Evolutionary conservation across 257 asterid genomes (phyloP).

Genomic region (Henckelia pumila): DNA sequence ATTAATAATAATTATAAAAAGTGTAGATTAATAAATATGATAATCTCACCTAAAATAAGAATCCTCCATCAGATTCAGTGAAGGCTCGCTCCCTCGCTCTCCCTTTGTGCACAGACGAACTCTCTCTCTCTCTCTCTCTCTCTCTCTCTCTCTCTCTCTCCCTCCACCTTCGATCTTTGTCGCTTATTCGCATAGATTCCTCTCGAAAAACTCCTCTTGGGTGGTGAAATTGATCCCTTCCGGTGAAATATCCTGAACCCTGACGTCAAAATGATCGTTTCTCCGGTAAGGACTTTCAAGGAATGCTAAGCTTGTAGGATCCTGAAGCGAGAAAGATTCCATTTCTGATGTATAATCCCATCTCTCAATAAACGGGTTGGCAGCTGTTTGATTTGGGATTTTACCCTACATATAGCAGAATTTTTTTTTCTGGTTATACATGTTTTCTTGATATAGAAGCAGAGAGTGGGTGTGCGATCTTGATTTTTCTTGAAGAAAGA

Average conservation of each 20-base stretch:
- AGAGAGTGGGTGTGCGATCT: conserved; percentile 6
- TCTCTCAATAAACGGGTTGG: background rate
- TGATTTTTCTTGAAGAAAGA: conserved; percentile 11
- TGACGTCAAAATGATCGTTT: conserved; percentile 20
- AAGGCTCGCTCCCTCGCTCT: background rate
- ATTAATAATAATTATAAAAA: too few species aligned
- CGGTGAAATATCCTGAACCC: conserved; percentile 23
- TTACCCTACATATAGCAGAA: background rate
- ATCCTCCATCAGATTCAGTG: background rate
- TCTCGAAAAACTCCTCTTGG: background rate
- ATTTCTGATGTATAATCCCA: conserved; percentile 6
- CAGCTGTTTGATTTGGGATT: background rate
- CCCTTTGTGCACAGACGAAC: background rate
- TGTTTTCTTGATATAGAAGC: background rate
- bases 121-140: background rate
- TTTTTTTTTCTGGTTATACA: conserved; percentile 3
- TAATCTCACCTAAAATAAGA: too few species aligned
- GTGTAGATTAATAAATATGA: too few species aligned
- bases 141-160: background rate
- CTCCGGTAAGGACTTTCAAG: conserved; percentile 29
- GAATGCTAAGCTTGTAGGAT: conserved; percentile 51
- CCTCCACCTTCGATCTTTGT: background rate
- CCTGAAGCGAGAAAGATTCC: conserved; percentile 45
- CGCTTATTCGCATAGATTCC: too few species aligned
- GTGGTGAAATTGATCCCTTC: conserved; percentile 1